phyloP scores from a whole-genome alignment of 306 rosid species.

The Calophaca sinica region DNA sequence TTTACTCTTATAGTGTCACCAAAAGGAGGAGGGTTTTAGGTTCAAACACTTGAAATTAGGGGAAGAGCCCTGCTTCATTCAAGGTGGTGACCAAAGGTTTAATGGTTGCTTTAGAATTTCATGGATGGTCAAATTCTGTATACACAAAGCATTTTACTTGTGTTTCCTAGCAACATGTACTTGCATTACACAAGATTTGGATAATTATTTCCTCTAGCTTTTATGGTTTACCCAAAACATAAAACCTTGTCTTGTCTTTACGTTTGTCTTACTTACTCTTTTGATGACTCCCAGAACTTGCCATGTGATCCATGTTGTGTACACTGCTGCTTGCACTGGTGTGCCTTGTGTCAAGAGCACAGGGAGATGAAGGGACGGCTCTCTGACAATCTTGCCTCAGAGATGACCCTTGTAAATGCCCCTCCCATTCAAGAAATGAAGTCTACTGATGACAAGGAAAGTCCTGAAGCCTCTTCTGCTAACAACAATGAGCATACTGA shows the following conservation, averaged over 20 bases:
- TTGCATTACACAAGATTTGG: conserved; percentile 10
- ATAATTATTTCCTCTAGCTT: conserved; percentile 3
- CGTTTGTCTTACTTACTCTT: conserved; percentile 16
- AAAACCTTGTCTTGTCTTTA: conserved; percentile 23
- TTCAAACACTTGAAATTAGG: no score
- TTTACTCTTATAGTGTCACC: conserved; percentile 6
- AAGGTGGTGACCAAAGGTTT: conserved; percentile 4
- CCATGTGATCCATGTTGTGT: conserved; percentile 97
- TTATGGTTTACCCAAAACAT: conserved; percentile 20
- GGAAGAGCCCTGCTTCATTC: not conserved
- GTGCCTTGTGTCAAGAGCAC: conserved; percentile 98
- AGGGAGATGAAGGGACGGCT: conserved; percentile 91
- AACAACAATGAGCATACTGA: conserved; percentile 52
- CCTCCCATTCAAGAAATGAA: conserved; percentile 94
- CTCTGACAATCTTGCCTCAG: conserved; percentile 58
- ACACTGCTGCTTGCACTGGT: conserved; percentile 92
- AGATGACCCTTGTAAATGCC: conserved; percentile 73
- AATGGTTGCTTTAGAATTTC: conserved; percentile 7
- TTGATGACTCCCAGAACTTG: conserved; percentile 64
- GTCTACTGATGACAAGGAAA: conserved; percentile 54
- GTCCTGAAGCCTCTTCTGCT: conserved; percentile 52
- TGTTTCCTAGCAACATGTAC: conserved; percentile 23
- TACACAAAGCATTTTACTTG: not conserved
- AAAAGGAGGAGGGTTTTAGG: not conserved
- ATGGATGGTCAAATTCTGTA: not conserved